A percentile compares a stretch with the other conserved stretches of the same genome.
Evolutionary conservation across 768 basidiomycete genomes (phyloP).

Genomic region (Floccularia luteovirens): DNA sequence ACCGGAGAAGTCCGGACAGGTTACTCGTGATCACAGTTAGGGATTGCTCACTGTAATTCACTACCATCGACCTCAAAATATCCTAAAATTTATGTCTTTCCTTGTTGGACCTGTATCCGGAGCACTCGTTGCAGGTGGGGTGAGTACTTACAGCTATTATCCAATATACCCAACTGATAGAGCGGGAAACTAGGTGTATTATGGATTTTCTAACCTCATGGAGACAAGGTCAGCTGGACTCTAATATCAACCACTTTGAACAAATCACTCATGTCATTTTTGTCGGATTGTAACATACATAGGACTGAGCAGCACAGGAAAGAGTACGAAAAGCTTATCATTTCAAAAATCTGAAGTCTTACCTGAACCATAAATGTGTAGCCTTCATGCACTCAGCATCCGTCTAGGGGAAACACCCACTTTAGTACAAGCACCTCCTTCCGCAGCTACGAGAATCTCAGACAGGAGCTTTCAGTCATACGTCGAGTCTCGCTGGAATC

Average conservation of each 20-base stretch:
- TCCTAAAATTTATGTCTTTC: constrained; percentile 45
- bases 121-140: constrained; percentile 61
- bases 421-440: constrained; percentile 38
- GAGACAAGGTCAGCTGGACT: constrained; percentile 46
- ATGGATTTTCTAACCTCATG: constrained; percentile 63
- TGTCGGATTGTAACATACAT: constrained; percentile 3
- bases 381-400: constrained; percentile 40
- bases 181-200: constrained; percentile 42
- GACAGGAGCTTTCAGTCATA: constrained; percentile 36
- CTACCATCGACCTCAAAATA: too few relatives aligned
- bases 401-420: constrained; percentile 44
- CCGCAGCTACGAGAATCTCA: constrained; percentile 46
- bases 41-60: too few relatives aligned
- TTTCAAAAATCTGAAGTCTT: background rate
- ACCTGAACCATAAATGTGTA: constrained; percentile 12
- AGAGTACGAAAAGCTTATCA: constrained; percentile 37
- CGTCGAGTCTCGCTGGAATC: constrained; percentile 52
- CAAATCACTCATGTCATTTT: constrained; percentile 1
- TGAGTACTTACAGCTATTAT: constrained; percentile 19
- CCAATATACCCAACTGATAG: background rate
- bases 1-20: too few relatives aligned
- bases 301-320: constrained; percentile 48
- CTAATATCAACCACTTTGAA: background rate
- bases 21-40: too few relatives aligned
- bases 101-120: constrained; percentile 63